Base-by-base conservation (phyloP, 2,329 filamentous ascomycete genomes). In the Aureobasidium pullulans region DNA sequence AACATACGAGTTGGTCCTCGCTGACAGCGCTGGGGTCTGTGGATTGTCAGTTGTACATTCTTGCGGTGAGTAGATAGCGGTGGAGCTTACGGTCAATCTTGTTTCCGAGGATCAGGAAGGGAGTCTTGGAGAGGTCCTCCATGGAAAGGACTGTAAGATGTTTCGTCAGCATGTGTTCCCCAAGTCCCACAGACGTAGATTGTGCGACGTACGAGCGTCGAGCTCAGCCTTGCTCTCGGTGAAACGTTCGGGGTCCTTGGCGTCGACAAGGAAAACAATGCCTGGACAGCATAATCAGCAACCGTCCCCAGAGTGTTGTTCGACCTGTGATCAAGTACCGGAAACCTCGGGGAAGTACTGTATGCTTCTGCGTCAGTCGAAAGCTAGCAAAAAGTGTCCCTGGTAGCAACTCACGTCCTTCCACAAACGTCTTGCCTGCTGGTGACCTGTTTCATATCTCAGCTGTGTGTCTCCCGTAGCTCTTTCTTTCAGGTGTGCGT, bases 221-320 rank as follows among this genome's bases (percentile, higher is more conserved):
- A 99, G 88, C 80, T 99, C 94, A 69, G 89, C 93, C 81, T 97
- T 97, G 71, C 91, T 89, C 80, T 99, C 94, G 69, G 82, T 75
- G 74, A 99, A 89, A 67, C 94, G 90, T 79, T 97, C 93, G 76
- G 90, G 88, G 77, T 99, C 94, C 79, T 96, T 96, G 70, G 94
- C 91, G 70, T 99, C 94, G 68, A 99, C 90, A 61, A 97, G 87
- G 83, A 97, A 99, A 67, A 99, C 92, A 68, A 97, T 96, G 62
- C 93, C 92, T 76, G 64, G 65, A 11, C 71, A 71, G 65, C 73
- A 70, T 64, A 23, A 63, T 43, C 43, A 40, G 53, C 39, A 7
- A 9, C 9, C 23, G 7, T 11, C 5, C 8, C 28, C 11, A 13
- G 15, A 23, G 4, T 40, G 11, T 5, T 28, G 11, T 11, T 42